A percentile compares a stretch with the other conserved stretches of the same genome.
phyloP scores from a whole-genome alignment of 2,329 filamentous ascomycete species.

The Chaetoscypha palmicola region DNA sequence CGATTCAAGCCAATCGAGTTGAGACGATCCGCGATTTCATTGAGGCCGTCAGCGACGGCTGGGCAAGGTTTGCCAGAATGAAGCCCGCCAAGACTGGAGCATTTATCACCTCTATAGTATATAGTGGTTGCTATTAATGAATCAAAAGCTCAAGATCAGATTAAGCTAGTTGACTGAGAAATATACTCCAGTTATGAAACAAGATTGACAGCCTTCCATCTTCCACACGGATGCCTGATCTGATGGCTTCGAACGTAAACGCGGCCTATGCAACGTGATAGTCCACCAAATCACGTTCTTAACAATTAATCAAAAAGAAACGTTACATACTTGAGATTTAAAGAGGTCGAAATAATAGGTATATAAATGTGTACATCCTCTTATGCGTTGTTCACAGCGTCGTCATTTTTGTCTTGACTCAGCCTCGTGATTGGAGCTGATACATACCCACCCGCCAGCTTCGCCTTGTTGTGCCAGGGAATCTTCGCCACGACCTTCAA shows the following conservation, averaged over 20 bases:
- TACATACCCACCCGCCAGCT: background rate
- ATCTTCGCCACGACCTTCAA: conserved; percentile 2
- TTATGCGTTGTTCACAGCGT: conserved; percentile 3
- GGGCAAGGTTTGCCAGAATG: too few relatives aligned
- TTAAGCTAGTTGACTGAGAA: too few relatives aligned
- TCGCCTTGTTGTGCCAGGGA: conserved; percentile 1
- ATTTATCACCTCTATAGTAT: too few relatives aligned
- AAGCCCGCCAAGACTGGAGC: too few relatives aligned
- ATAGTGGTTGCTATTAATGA: too few relatives aligned
- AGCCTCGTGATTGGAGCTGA: conserved; percentile 19
- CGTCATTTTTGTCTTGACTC: conserved; percentile 11
- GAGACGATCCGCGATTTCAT: too few relatives aligned
- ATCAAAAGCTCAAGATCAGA: too few relatives aligned
- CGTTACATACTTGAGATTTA: background rate
- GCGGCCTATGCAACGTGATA: background rate
- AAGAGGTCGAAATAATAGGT: background rate
- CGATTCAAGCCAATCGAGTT: too few relatives aligned
- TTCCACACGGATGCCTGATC: background rate
- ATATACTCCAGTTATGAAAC: too few relatives aligned
- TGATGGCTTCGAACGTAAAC: background rate
- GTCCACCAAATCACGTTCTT: background rate
- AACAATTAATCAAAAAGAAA: too few relatives aligned
- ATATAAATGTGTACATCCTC: background rate
- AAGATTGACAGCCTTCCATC: too few relatives aligned
- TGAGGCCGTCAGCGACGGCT: too few relatives aligned